A percentile compares a stretch with the other conserved stretches of the same genome.
Conservation (phyloP, 495 filamentous ascomycete species). For the Trichoderma virens region DNA sequence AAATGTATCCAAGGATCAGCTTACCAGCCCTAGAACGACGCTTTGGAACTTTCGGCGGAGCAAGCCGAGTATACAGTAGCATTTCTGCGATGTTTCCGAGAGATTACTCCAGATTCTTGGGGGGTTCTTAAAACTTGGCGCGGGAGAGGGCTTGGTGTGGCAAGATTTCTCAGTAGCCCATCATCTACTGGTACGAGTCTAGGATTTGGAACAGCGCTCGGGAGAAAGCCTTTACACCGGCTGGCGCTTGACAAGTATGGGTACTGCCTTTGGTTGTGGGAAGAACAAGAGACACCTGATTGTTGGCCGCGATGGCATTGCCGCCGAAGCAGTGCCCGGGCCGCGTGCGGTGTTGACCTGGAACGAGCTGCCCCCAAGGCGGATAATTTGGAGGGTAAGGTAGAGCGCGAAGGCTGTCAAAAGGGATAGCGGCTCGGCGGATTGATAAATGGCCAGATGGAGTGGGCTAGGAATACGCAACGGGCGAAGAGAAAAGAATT, state of each 20-base stretch:
- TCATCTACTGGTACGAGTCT: neutral
- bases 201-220: neutral
- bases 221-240: neutral
- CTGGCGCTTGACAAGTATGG: neutral
- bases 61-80: slow-evolving; percentile 51
- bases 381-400: neutral
- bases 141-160: neutral
- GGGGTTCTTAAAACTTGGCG: neutral
- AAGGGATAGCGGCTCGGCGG: neutral
- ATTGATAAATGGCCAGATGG: neutral
- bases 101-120: neutral
- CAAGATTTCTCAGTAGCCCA: neutral
- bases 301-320: neutral
- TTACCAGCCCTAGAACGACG: slow-evolving; percentile 54
- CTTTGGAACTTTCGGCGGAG: slow-evolving; percentile 53
- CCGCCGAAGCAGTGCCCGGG: neutral
- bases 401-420: neutral
- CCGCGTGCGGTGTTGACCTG: neutral
- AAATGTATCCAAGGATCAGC: slow-evolving; percentile 18
- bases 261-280: no score
- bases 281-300: neutral
- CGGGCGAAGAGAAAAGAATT: neutral
- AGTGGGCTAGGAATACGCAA: neutral
- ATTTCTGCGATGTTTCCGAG: slow-evolving; percentile 22
- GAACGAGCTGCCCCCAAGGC: neutral